These are phyloP conservation scores for Candida pseudocylindracea DNA, from an alignment of 1,139 yeast genomes.

Conservation along the genomic window DNA sequence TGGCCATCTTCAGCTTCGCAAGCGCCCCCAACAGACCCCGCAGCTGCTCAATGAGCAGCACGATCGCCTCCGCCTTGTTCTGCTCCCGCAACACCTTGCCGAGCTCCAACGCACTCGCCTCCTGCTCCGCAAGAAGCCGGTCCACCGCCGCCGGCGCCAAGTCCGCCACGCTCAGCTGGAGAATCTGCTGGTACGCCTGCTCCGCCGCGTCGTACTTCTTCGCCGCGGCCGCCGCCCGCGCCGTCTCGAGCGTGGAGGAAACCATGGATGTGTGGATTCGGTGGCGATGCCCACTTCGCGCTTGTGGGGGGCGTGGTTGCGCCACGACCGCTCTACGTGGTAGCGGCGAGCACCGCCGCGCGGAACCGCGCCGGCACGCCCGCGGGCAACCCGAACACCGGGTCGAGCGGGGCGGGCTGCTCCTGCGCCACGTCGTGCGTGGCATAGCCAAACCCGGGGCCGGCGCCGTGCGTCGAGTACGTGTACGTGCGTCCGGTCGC, in stretches of 20 bases:
- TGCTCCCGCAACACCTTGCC: conserved; percentile 31
- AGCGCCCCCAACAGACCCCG: conserved; percentile 47
- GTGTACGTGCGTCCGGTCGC: conserved; percentile 33
- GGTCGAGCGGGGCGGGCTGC: conserved; percentile 65
- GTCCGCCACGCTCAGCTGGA: not conserved
- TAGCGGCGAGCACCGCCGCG: not conserved
- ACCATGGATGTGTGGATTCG: not conserved
- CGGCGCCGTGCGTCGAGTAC: conserved; percentile 11
- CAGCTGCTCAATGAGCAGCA: conserved; percentile 43
- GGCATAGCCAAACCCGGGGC: too few species aligned
- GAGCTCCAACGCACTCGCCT: conserved; percentile 37
- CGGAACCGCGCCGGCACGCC: not conserved
- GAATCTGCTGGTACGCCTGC: not conserved
- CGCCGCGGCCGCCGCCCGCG: not conserved
- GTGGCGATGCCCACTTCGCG: not conserved
- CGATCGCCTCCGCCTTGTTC: conserved; percentile 18
- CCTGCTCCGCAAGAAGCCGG: conserved; percentile 22
- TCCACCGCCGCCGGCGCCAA: not conserved
- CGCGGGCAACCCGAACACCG: conserved; percentile 16
- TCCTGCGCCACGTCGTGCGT: conserved; percentile 60
- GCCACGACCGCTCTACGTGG: not conserved
- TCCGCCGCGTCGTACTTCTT: not conserved
- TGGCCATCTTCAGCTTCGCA: conserved; percentile 91
- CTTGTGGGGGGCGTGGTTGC: not conserved
- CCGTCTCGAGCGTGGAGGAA: not conserved